Percentiles rank a stretch among this genome's conserved stretches.
These are phyloP conservation scores for Nematocida homosporus DNA, from an alignment of 371 early-diverging fungal genomes.

Conservation along the genomic window DNA sequence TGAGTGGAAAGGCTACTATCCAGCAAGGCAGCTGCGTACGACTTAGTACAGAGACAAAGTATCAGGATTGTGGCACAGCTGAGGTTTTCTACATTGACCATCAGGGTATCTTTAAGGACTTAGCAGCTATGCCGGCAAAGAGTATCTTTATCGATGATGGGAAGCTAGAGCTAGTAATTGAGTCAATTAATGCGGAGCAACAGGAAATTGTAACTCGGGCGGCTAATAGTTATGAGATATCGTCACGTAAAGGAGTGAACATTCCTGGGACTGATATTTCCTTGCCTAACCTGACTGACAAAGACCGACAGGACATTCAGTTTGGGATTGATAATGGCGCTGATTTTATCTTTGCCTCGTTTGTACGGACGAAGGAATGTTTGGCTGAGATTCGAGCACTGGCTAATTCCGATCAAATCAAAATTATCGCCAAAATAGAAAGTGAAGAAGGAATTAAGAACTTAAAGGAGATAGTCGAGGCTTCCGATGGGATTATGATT, in stretches of 20 bases:
- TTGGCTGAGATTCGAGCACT: conserved; percentile 75
- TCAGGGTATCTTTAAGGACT: conserved; percentile 75
- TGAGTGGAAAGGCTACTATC: conserved; percentile 26
- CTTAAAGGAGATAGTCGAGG: conserved; percentile 85
- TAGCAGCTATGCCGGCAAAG: conserved; percentile 76
- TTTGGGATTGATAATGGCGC: conserved; percentile 86
- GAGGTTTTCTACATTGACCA: conserved; percentile 51
- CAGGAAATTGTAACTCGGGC: conserved; percentile 70
- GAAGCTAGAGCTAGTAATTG: conserved; percentile 68
- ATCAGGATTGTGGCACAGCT: not conserved
- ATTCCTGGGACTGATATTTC: conserved; percentile 78
- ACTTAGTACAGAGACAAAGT: conserved; percentile 68
- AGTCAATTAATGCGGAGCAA: conserved; percentile 62
- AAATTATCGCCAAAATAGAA: conserved; percentile 73
- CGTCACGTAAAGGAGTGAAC: conserved; percentile 78
- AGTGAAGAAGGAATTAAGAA: conserved; percentile 85
- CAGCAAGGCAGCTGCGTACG: conserved; percentile 67
- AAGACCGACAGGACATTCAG: conserved; percentile 79
- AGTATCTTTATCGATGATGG: conserved; percentile 75
- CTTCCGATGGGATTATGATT: conserved; percentile 93
- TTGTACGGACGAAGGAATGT: conserved; percentile 81
- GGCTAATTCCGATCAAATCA: conserved; percentile 70
- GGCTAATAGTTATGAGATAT: conserved; percentile 73
- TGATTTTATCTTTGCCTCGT: conserved; percentile 90
- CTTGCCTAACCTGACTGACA: conserved; percentile 82